These are phyloP conservation scores for Oropetium thomaeum DNA, from an alignment of 176 grass and related monocot genomes.

Conservation along the genomic window DNA sequence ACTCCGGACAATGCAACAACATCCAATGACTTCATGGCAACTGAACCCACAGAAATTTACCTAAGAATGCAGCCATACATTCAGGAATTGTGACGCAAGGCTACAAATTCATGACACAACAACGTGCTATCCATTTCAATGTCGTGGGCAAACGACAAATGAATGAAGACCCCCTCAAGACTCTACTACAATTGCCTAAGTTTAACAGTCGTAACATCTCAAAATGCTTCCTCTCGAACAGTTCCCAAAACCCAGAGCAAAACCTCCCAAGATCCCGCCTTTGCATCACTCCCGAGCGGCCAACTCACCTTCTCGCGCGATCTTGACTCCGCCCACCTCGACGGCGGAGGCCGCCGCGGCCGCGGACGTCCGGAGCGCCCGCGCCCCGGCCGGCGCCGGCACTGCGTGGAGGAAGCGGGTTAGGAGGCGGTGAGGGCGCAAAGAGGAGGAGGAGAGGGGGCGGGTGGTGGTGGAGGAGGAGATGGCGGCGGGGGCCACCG, in stretches of 20 bases:
- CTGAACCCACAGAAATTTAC: neutral
- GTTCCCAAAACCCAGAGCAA: neutral
- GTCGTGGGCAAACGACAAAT: neutral
- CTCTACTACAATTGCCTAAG: neutral
- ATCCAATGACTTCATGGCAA: neutral
- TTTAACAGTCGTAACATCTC: neutral
- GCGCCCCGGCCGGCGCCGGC: slow-evolving; percentile 10
- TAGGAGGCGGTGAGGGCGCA: neutral
- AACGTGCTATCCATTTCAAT: neutral
- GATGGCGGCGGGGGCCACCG: neutral
- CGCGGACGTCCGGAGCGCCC: slow-evolving; percentile 30
- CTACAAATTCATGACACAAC: neutral
- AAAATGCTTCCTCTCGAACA: neutral
- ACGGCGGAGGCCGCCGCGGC: slow-evolving; percentile 46
- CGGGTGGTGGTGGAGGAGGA: neutral
- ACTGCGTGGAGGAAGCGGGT: neutral
- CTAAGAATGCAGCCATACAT: neutral
- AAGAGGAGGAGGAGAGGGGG: neutral
- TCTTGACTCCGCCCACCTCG: slow-evolving; percentile 82
- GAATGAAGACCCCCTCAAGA: neutral
- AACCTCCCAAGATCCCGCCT: slow-evolving; percentile 36
- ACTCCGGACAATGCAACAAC: neutral
- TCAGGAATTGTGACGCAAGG: neutral
- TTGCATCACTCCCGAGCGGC: neutral
- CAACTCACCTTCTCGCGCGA: slow-evolving; percentile 71